Percentiles rank a stretch among this genome's conserved stretches.
phyloP scores from a whole-genome alignment of 495 filamentous ascomycete genomes.

The Xylaria sp. region DNA sequence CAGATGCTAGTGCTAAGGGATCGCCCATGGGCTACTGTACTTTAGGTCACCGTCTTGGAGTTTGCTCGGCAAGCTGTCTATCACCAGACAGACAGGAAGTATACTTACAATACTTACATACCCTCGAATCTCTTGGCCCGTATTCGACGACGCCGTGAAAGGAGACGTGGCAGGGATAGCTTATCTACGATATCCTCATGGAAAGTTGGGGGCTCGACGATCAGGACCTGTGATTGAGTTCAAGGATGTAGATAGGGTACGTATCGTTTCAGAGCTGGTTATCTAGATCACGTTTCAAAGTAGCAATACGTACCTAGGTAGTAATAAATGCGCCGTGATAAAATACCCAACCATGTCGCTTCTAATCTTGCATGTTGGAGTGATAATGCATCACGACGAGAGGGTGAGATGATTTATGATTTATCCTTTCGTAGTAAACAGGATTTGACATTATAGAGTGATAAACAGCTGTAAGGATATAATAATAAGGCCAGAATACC shows the following conservation, averaged over 20 bases:
- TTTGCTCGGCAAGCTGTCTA: constrained; percentile 1
- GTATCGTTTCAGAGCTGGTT: neutral
- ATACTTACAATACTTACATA: neutral
- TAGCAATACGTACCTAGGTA: too few species aligned
- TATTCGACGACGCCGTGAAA: neutral
- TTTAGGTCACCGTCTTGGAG: constrained; percentile 6
- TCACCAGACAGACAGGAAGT: neutral
- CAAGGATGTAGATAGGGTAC: neutral
- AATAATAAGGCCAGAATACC: neutral
- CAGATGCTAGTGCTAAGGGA: constrained; percentile 4
- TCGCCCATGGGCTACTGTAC: constrained; percentile 7
- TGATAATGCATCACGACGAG: neutral
- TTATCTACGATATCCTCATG: neutral
- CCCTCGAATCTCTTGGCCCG: neutral
- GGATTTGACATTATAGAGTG: neutral
- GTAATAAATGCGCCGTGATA: too few species aligned
- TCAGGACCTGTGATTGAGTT: neutral
- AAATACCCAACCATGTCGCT: too few species aligned
- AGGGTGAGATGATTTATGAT: neutral
- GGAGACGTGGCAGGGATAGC: constrained; percentile 4
- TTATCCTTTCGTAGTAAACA: neutral
- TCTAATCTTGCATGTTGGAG: neutral
- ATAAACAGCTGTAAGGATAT: neutral
- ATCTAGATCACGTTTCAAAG: too few species aligned
- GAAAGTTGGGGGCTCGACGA: constrained; percentile 9